Base-by-base conservation (phyloP, 345 rosid genomes). In the Erysimum cheiranthoides region DNA sequence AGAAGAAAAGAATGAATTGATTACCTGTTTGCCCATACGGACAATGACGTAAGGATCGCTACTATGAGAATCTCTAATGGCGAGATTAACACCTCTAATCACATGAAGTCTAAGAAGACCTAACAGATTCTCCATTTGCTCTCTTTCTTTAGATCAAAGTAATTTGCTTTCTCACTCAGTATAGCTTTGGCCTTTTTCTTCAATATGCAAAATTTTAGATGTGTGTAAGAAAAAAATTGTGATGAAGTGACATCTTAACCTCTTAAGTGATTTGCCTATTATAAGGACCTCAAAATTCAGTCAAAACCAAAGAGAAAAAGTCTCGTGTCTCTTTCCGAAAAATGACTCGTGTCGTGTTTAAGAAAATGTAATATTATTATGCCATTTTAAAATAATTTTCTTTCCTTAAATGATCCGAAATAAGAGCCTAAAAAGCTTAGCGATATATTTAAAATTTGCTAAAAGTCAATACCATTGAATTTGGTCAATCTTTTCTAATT, bases 41-140 rank as follows among this genome's bases (percentile, higher is more conserved):
- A 92, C 74, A 61, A 92, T 75, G 42, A 88, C 82, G 52, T 92
- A 94, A 75, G 97, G 98, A 78, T 94, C 98, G 35, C 98, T 94
- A 81, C 90, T 87, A 0, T 52, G 46, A 39, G 86, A 81, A 70
- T 94, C 97, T 67, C 97, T 87, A 36, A 94, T 73, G 27, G 97
- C 98, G 54, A 94, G 98, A 78, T 90, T 89, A 1, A 88, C 79
- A 28, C 98, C 98, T 57, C 84, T 84, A n/a, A 71, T 73, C 63
- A 94, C 88, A 68, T 78, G 89, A 78, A 94, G 73, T 46, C 92
- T 81, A 16, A 94, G 88, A 82, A 94, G 81, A 28, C 96, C 98
- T 80, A 90, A 30, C 28, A 86, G 28, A 28, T 84, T 73, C 74
- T 94, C 98, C 95, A 92, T 92, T 14, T 18, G 30, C 18, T 36